Conservation (phyloP, 257 asterid genomes). For the Agastache rugosa region DNA sequence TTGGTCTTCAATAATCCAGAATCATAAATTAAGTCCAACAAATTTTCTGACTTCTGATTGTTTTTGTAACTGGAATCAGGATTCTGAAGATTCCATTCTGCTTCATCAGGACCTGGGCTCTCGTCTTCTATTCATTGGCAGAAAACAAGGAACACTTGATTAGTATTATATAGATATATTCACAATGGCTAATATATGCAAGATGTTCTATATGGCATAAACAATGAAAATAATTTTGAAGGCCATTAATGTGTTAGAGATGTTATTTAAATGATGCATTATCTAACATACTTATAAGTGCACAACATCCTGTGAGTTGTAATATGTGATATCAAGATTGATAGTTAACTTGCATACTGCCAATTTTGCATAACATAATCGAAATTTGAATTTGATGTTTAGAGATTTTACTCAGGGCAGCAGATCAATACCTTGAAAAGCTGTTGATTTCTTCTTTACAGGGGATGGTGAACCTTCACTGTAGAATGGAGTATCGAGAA, state of each 20-base stretch:
- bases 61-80: slow-evolving; percentile 35
- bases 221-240: background rate
- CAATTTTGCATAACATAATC: background rate
- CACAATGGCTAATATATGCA: slow-evolving; percentile 30
- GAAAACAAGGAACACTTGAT: slow-evolving; percentile 34
- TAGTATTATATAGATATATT: too few relatives aligned
- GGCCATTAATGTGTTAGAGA: slow-evolving; percentile 6
- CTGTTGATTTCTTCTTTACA: slow-evolving; percentile 64
- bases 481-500: slow-evolving; percentile 74
- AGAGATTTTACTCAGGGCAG: slow-evolving; percentile 16
- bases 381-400: slow-evolving; percentile 24
- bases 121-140: slow-evolving; percentile 46
- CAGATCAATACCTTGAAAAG: slow-evolving; percentile 66
- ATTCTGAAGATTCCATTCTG: slow-evolving; percentile 57
- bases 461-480: slow-evolving; percentile 83
- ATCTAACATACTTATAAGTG: slow-evolving; percentile 19
- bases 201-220: slow-evolving; percentile 15
- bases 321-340: slow-evolving; percentile 20
- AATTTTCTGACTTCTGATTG: slow-evolving; percentile 50
- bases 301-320: slow-evolving; percentile 2
- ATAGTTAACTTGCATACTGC: slow-evolving; percentile 10
- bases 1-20: slow-evolving; percentile 40
- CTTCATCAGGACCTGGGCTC: slow-evolving; percentile 52
- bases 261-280: background rate
- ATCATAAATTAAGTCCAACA: slow-evolving; percentile 45